A percentile compares a stretch with the other conserved stretches of the same genome.
Conservation (phyloP, 768 basidiomycete genomes). For the Polyporus arcularius region DNA sequence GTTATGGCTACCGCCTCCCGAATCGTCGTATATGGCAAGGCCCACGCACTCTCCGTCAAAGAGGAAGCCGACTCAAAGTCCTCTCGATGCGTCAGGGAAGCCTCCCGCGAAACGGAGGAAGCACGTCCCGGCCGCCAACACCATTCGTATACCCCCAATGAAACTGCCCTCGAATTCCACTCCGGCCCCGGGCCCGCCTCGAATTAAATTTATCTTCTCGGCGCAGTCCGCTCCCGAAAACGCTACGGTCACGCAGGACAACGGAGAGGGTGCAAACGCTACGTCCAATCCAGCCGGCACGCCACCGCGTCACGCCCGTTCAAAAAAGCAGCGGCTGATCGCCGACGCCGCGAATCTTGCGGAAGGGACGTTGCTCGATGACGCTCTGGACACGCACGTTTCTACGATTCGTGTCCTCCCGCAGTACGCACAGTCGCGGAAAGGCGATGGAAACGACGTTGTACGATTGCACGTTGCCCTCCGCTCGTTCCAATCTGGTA, state of each 20-base stretch:
- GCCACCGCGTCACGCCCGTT: background rate
- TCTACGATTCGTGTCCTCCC: constrained; percentile 5
- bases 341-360: constrained; percentile 4
- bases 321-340: background rate
- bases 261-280: background rate
- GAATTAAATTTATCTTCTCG: too few relatives aligned
- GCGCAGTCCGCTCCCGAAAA: background rate
- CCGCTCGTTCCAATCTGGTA: background rate
- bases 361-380: constrained; percentile 14
- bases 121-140: background rate
- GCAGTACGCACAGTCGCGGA: constrained; percentile 3
- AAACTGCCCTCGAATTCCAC: too few relatives aligned
- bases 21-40: background rate
- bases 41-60: background rate
- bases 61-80: background rate
- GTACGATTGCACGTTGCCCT: constrained; percentile 3
- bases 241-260: background rate
- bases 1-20: background rate
- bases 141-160: background rate
- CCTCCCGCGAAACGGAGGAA: background rate
- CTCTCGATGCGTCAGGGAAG: background rate
- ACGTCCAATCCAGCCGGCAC: background rate
- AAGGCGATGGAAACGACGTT: background rate
- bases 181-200: too few relatives aligned
- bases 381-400: constrained; percentile 18